A percentile compares a stretch with the other conserved stretches of the same genome.
Conservation (phyloP, 1,139 yeast genomes). For the Blastobotrys raffinosifermentans region DNA sequence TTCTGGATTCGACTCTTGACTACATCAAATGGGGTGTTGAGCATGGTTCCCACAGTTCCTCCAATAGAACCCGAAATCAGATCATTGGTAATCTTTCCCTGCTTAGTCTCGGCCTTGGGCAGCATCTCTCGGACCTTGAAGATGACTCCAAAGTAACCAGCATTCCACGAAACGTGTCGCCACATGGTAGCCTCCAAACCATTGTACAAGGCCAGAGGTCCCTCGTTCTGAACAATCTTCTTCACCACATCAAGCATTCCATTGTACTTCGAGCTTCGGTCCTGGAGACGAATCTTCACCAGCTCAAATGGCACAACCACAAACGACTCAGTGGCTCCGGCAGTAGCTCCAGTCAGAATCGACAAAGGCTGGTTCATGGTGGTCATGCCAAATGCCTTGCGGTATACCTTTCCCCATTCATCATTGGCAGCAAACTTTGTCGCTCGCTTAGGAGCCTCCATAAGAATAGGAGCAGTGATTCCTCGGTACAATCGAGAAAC, state of each 20-base stretch:
- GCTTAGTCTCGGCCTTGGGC: constrained; percentile 65
- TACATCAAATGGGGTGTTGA: constrained; percentile 96
- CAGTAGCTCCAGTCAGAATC: constrained; percentile 92
- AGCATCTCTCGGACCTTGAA: constrained; percentile 75
- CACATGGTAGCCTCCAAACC: constrained; percentile 96
- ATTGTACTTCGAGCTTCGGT: constrained; percentile 70
- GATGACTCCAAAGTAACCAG: constrained; percentile 95
- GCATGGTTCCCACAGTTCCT: constrained; percentile 90
- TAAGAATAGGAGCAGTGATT: constrained; percentile 88
- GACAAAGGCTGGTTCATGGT: constrained; percentile 79
- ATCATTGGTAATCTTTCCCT: constrained; percentile 79
- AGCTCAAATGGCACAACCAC: constrained; percentile 97
- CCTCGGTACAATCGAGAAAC: constrained; percentile 72
- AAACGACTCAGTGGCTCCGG: constrained; percentile 95
- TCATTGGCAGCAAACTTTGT: constrained; percentile 98
- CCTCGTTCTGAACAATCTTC: constrained; percentile 67
- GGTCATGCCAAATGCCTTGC: constrained; percentile 59
- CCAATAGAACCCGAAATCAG: constrained; percentile 90
- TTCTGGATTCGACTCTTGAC: constrained; percentile 96
- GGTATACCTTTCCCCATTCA: constrained; percentile 89
- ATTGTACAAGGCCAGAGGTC: constrained; percentile 78
- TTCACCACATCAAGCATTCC: constrained; percentile 82
- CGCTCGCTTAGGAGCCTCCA: constrained; percentile 99
- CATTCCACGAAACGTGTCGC: constrained; percentile 97
- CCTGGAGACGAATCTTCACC: constrained; percentile 82